Percentiles rank a stretch among this genome's conserved stretches.
Conservation (phyloP, 2,329 filamentous ascomycete species). For the Endothia cerciana region DNA sequence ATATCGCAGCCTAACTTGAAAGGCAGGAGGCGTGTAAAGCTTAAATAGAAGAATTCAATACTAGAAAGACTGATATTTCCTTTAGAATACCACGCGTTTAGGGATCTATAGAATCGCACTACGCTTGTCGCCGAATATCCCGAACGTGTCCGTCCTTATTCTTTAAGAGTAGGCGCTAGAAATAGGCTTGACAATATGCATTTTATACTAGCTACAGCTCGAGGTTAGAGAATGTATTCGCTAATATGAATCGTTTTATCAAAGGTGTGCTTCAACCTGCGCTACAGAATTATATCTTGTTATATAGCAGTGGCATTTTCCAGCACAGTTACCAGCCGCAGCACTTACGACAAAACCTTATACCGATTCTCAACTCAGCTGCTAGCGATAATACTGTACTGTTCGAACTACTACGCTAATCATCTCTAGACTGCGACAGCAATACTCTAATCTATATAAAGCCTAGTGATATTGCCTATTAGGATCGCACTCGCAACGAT, state of each 20-base stretch:
- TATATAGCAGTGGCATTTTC: not conserved
- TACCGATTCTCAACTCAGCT: no score
- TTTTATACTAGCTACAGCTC: not conserved
- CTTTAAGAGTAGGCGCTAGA: slow-evolving; percentile 5
- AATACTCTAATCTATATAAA: no score
- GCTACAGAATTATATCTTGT: slow-evolving; percentile 11
- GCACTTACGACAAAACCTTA: slow-evolving; percentile 2
- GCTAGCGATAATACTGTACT: no score
- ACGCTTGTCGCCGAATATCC: not conserved
- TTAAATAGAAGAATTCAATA: not conserved
- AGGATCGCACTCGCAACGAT: no score
- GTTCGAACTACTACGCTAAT: no score
- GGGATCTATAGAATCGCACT: not conserved
- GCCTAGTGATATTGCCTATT: no score
- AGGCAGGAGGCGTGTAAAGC: no score
- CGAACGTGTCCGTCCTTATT: not conserved
- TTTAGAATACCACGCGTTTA: not conserved
- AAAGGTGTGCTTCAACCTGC: slow-evolving; percentile 7
- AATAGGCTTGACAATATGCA: slow-evolving; percentile 10
- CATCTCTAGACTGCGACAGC: no score
- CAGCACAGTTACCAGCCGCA: slow-evolving; percentile 12
- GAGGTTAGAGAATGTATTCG: not conserved
- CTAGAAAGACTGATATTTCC: not conserved
- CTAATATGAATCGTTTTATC: not conserved
- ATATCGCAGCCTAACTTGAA: not conserved